Evolutionary conservation across 2,329 filamentous ascomycete genomes (phyloP).

Genomic region (Trichoderma brevicompactum): DNA sequence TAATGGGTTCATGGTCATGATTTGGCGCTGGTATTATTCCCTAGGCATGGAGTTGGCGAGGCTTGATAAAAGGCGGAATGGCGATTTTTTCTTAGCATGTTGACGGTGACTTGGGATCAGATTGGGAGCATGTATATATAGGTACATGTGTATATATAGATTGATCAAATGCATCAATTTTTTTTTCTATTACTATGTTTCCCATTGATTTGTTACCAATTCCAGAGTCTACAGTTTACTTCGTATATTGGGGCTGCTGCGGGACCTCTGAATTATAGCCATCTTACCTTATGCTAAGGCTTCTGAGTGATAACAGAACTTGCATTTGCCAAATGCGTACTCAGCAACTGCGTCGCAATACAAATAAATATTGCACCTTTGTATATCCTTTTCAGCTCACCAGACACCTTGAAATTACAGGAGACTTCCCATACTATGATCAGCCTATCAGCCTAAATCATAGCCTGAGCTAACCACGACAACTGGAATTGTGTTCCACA

Average conservation of each 20-base stretch:
- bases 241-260: too few relatives aligned
- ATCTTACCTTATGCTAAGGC: too few relatives aligned
- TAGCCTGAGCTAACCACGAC: not conserved
- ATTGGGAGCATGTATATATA: not conserved
- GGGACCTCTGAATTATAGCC: too few relatives aligned
- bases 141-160: not conserved
- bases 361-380: not conserved
- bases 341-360: too few relatives aligned
- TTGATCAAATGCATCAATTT: not conserved
- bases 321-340: too few relatives aligned
- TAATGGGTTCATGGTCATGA: constrained; percentile 19
- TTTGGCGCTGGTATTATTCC: constrained; percentile 12
- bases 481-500: too few relatives aligned
- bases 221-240: too few relatives aligned
- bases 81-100: constrained; percentile 6
- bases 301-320: too few relatives aligned
- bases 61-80: not conserved
- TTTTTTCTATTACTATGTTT: not conserved
- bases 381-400: not conserved
- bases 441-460: not conserved
- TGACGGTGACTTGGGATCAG: not conserved
- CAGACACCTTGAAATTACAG: too few relatives aligned
- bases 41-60: constrained; percentile 19
- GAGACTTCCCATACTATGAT: too few relatives aligned
- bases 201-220: not conserved